Percentiles rank a stretch among this genome's conserved stretches.
Conservation (phyloP, 257 asterid species). For the Solanum habrochaites region DNA sequence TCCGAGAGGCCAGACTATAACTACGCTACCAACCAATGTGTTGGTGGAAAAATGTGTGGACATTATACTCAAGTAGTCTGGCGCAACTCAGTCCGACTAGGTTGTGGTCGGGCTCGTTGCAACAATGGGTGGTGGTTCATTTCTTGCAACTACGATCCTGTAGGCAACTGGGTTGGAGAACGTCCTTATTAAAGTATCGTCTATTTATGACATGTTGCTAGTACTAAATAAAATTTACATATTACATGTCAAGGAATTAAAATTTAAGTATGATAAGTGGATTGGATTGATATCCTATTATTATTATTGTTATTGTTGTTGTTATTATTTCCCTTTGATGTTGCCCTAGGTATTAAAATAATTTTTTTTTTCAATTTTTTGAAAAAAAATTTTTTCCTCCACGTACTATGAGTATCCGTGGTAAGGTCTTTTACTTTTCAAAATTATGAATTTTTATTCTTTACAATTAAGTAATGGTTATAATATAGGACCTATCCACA, state of each 20-base stretch:
- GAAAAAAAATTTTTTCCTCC: no score
- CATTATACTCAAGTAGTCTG: conserved; percentile 51
- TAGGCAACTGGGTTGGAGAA: conserved; percentile 25
- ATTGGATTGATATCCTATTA: not conserved
- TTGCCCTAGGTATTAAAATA: no score
- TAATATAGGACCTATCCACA: no score
- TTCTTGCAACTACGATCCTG: conserved; percentile 36
- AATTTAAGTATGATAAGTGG: no score
- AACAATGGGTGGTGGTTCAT: conserved; percentile 20
- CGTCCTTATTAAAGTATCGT: conserved; percentile 16
- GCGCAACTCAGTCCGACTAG: conserved; percentile 22
- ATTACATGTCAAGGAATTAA: not conserved
- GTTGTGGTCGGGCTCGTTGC: conserved; percentile 28
- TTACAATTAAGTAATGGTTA: no score
- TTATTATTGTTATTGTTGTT: not conserved
- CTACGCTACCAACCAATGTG: not conserved
- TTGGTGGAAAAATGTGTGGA: not conserved
- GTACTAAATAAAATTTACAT: not conserved
- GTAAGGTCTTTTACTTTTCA: no score
- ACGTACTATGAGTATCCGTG: no score
- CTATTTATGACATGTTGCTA: not conserved
- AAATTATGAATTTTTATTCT: no score
- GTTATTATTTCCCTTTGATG: not conserved
- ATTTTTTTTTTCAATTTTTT: no score
- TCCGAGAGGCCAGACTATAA: not conserved